phyloP scores from a whole-genome alignment of 2,329 filamentous ascomycete genomes.

The Aspergillus pseudonomiae region DNA sequence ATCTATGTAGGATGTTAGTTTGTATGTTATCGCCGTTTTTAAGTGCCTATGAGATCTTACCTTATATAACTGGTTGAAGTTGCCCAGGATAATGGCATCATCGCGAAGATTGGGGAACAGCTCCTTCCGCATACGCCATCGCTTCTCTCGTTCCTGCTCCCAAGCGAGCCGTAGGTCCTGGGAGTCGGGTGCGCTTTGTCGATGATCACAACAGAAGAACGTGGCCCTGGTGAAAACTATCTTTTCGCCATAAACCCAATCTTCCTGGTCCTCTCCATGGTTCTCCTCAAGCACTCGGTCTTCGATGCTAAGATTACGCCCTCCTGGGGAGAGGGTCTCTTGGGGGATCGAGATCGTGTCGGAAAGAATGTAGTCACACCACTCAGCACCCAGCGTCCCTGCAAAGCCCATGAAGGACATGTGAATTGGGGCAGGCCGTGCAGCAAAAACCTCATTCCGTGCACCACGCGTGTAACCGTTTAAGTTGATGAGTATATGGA shows the following conservation, averaged over 20 bases:
- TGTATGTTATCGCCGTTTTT: not conserved
- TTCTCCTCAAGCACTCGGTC: constrained; percentile 67
- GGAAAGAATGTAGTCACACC: constrained; percentile 96
- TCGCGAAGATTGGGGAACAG: constrained; percentile 83
- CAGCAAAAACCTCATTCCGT: constrained; percentile 96
- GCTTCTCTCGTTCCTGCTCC: constrained; percentile 77
- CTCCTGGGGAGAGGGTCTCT: constrained; percentile 77
- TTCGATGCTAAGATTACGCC: constrained; percentile 72
- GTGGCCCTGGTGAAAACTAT: constrained; percentile 93
- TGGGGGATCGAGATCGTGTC: constrained; percentile 84
- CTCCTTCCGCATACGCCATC: constrained; percentile 92
- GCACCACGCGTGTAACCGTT: constrained; percentile 97
- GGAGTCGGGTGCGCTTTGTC: constrained; percentile 79
- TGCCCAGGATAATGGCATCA: constrained; percentile 87
- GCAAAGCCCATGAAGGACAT: constrained; percentile 99
- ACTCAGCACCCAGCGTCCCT: constrained; percentile 91
- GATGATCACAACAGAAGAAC: constrained; percentile 98
- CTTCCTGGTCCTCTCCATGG: constrained; percentile 68
- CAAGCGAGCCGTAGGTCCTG: constrained; percentile 70
- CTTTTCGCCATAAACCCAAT: constrained; percentile 97
- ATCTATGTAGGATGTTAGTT: constrained; percentile 62
- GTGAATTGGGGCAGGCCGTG: constrained; percentile 89
- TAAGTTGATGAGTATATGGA: constrained; percentile 95
- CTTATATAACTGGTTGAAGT: constrained; percentile 99
- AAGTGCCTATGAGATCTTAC: constrained; percentile 53